Conservation (phyloP, 495 filamentous ascomycete species). For the Xylaria curta region DNA sequence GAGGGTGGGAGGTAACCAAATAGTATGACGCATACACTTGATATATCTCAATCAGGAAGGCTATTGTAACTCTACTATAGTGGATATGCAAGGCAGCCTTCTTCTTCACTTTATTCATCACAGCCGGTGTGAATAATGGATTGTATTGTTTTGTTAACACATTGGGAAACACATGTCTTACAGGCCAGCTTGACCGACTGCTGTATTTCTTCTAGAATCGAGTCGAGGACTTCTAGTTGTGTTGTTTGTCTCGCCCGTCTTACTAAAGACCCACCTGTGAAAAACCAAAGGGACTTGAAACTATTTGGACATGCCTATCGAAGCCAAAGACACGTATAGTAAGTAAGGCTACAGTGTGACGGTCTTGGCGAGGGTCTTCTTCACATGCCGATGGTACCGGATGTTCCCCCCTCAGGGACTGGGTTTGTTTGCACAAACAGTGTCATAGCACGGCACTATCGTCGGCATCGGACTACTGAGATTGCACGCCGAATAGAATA, state of each 20-base stretch:
- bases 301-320: slow-evolving; percentile 1
- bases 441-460: not conserved
- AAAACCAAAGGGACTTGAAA: slow-evolving; percentile 1
- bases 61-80: not conserved
- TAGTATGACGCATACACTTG: not conserved
- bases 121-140: slow-evolving; percentile 16
- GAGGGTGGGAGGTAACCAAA: slow-evolving; percentile 2
- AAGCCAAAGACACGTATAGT: slow-evolving; percentile 19
- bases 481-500: slow-evolving; percentile 9
- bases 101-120: not conserved
- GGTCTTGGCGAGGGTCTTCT: not conserved
- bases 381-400: not conserved
- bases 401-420: not conserved
- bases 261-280: slow-evolving; percentile 18
- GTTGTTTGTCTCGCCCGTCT: slow-evolving; percentile 10
- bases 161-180: slow-evolving; percentile 15
- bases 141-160: not conserved
- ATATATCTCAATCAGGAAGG: slow-evolving; percentile 13
- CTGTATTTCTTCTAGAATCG: slow-evolving; percentile 1
- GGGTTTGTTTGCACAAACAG: not conserved
- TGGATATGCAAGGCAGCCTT: slow-evolving; percentile 17
- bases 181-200: not conserved
- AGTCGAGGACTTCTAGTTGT: slow-evolving; percentile 16
- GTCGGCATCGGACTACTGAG: not conserved
- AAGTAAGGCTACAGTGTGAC: slow-evolving; percentile 3